phyloP scores from a whole-genome alignment of 2,329 filamentous ascomycete species.

The Hansfordia pulvinata region DNA sequence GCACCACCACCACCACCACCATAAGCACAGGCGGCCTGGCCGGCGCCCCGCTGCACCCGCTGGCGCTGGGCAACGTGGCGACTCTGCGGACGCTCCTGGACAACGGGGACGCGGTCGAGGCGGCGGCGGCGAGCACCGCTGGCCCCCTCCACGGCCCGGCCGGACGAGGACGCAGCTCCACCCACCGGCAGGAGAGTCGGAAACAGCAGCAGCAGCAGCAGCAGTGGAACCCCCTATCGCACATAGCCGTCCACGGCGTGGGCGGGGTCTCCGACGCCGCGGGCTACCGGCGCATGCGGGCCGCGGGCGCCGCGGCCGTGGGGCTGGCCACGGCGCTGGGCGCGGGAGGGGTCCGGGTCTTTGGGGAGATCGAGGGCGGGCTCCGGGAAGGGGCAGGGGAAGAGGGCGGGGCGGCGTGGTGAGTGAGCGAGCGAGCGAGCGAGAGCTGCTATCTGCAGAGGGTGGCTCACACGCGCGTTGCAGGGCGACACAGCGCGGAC shows the following conservation, averaged over 20 bases:
- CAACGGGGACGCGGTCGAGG: too few species aligned
- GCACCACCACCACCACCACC: slow-evolving; percentile 34
- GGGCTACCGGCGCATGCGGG: slow-evolving; percentile 52
- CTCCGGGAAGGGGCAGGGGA: slow-evolving; percentile 7
- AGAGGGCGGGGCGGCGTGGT: slow-evolving; percentile 1
- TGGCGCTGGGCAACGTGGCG: slow-evolving; percentile 64
- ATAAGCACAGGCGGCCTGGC: slow-evolving; percentile 57
- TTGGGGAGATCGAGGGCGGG: slow-evolving; percentile 37
- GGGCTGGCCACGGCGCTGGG: slow-evolving; percentile 59
- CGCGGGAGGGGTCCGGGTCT: slow-evolving; percentile 45
- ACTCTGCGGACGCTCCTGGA: slow-evolving; percentile 50
- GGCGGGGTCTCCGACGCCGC: slow-evolving; percentile 55
- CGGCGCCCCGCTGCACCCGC: slow-evolving; percentile 56
- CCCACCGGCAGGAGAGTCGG: too few species aligned
- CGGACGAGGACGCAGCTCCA: too few species aligned
- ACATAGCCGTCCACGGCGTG: slow-evolving; percentile 55
- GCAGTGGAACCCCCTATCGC: too few species aligned
- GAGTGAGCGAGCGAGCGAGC: background rate
- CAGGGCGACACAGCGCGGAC: too few species aligned
- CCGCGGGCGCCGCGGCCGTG: slow-evolving; percentile 51
- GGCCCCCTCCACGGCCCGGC: too few species aligned
- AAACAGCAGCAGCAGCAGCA: too few species aligned
- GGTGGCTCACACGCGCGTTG: too few species aligned
- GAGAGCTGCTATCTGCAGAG: background rate
- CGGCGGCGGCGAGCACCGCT: slow-evolving; percentile 28